A percentile compares a stretch with the other conserved stretches of the same genome.
Evolutionary conservation across 495 filamentous ascomycete species (phyloP).

Genomic region (Aspergillus cavernicola): DNA sequence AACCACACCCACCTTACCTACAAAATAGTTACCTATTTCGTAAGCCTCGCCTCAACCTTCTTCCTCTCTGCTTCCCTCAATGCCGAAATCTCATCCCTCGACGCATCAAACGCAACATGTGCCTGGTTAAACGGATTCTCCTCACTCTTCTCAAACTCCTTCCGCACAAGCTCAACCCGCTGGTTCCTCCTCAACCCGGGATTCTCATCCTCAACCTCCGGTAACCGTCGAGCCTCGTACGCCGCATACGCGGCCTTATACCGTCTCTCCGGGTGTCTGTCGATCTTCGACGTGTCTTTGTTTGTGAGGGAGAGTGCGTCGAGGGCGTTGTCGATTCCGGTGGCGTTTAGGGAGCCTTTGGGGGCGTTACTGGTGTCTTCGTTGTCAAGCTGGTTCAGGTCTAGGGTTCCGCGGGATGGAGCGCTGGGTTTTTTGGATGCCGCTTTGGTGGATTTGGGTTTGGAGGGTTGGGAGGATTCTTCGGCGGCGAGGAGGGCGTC

Average conservation of each 20-base stretch:
- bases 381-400: conserved; percentile 66
- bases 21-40: conserved; percentile 14
- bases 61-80: conserved; percentile 62
- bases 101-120: conserved; percentile 66
- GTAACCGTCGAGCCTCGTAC: conserved; percentile 78
- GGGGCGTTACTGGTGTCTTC: conserved; percentile 37
- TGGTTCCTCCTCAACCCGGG: conserved; percentile 74
- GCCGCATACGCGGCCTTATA: conserved; percentile 85
- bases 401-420: conserved; percentile 44
- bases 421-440: conserved; percentile 60
- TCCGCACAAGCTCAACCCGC: conserved; percentile 70
- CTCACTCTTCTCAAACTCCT: conserved; percentile 87
- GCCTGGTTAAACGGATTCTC: conserved; percentile 95
- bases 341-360: conserved; percentile 61
- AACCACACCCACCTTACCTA: background rate
- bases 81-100: conserved; percentile 70
- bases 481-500: conserved; percentile 82
- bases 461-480: conserved; percentile 59
- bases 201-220: conserved; percentile 79
- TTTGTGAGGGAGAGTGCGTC: conserved; percentile 71
- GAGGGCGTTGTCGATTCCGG: conserved; percentile 86
- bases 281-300: conserved; percentile 58
- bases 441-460: conserved; percentile 58
- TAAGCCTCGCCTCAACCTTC: conserved; percentile 71
- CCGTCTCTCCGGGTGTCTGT: conserved; percentile 79